These are phyloP conservation scores for Peniophora sp. DNA, from an alignment of 1,284 basidiomycete species.

Conservation along the genomic window DNA sequence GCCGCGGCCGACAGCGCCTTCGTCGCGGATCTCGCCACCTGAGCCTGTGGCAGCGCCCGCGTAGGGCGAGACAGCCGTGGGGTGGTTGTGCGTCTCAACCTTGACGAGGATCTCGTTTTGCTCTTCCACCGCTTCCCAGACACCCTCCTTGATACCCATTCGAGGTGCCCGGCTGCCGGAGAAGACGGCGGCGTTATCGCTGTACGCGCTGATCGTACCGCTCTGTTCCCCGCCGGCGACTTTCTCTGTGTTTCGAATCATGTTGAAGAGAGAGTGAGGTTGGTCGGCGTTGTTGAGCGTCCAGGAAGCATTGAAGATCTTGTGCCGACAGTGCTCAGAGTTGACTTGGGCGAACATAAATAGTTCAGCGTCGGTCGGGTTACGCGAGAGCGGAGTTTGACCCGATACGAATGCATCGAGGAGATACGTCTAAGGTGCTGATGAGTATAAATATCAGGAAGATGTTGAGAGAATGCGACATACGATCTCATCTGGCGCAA, in stretches of 20 bases:
- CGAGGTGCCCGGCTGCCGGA: conserved; percentile 73
- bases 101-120: conserved; percentile 92
- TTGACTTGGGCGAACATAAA: conserved; percentile 99
- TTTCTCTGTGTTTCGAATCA: conserved; percentile 97
- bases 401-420: conserved; percentile 82
- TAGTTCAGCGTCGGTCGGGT: conserved; percentile 94
- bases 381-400: conserved; percentile 53
- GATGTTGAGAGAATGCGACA: background rate
- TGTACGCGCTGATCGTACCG: conserved; percentile 93
- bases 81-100: conserved; percentile 99
- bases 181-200: conserved; percentile 96
- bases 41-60: conserved; percentile 97
- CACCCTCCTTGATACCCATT: conserved; percentile 57
- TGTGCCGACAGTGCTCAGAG: conserved; percentile 99
- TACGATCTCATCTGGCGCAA: conserved; percentile 85
- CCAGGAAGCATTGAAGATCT: conserved; percentile 99
- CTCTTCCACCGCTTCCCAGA: conserved; percentile 57
- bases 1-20: conserved; percentile 92
- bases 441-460: background rate
- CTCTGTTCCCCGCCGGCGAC: conserved; percentile 37
- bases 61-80: conserved; percentile 96
- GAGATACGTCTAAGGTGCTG: conserved; percentile 48
- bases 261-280: conserved; percentile 84
- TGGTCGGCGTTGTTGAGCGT: conserved; percentile 70
- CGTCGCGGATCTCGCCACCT: conserved; percentile 96